Percentiles rank a stretch among this genome's conserved stretches.
These are phyloP conservation scores for Yamadazyma insecticola DNA, from an alignment of 805 yeast species.

Conservation along the genomic window DNA sequence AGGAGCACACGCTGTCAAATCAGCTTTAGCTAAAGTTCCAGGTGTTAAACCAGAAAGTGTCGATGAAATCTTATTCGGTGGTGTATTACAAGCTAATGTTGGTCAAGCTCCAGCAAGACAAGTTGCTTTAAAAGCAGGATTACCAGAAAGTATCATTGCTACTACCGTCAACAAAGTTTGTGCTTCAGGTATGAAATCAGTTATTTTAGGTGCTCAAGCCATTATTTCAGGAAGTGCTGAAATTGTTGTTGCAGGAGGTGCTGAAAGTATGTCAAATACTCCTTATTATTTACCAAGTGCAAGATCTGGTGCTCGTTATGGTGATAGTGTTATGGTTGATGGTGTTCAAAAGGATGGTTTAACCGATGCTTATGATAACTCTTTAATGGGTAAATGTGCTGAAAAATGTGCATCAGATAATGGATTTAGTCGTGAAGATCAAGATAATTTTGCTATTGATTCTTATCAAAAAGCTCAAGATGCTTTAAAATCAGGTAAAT, in stretches of 20 bases:
- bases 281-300: constrained; percentile 76
- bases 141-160: constrained; percentile 75
- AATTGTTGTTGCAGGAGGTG: constrained; percentile 94
- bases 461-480: constrained; percentile 83
- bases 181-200: constrained; percentile 92
- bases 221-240: constrained; percentile 87
- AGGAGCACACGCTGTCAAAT: constrained; percentile 88
- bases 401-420: constrained; percentile 93
- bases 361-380: constrained; percentile 81
- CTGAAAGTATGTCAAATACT: constrained; percentile 94
- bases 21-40: constrained; percentile 78
- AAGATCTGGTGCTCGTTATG: constrained; percentile 86
- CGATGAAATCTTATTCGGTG: constrained; percentile 90
- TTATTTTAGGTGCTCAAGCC: constrained; percentile 86
- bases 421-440: constrained; percentile 72
- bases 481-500: constrained; percentile 81
- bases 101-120: constrained; percentile 99
- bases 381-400: constrained; percentile 95
- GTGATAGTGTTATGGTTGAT: constrained; percentile 74
- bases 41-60: constrained; percentile 71
- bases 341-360: constrained; percentile 93
- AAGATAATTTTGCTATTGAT: constrained; percentile 80
- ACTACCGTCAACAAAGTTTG: constrained; percentile 95
- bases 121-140: constrained; percentile 88
- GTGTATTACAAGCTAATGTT: constrained; percentile 85